Base-by-base conservation (phyloP, 805 yeast genomes). In the Lipomyces mesembrius region DNA sequence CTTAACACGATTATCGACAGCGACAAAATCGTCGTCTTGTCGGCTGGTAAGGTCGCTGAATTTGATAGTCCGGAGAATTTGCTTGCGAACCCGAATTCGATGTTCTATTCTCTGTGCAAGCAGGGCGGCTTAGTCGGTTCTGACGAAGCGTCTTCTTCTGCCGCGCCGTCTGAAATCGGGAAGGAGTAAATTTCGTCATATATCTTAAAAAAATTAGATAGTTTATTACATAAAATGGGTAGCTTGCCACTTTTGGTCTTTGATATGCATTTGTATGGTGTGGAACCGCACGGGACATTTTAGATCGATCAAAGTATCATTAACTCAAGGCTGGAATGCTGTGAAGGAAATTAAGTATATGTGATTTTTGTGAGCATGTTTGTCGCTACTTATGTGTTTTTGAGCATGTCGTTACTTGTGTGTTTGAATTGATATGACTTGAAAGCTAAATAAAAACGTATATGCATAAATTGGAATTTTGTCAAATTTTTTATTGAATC, bases 1-100 rank as follows among this genome's bases (percentile, higher is more conserved):
- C 81, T 92, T 67, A 92, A 92, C 74, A 92, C 97, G 0, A 88
- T 92, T 61, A 79, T 92, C 86, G 97, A 92, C 74, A 87, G 89
- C 72, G 97, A 92, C 76, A 83, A 85, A 66, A 88, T 92, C 32
- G 81, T 92, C 61, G 93, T 91, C 1, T 79, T 92, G 70, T 91
- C 89, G 60, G 82, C 82, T 46, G 97, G 97, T 20, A 81, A 83
- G 71, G 85, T 92, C 25, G 84, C 83, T 57, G 97, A 92, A 77
- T 90, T 90, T 77, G 97, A 89, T 69, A 71, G 87, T 1, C 97
- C 97, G 1, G 81, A 77, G 35, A 85, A 84, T 59, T 82, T 94
- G 71, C 82, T 94, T 74, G 83, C 87, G 72, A 83, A 88, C 69
- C 83, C 83, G 72, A 84, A 85, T 9, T 87, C 95, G 3, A 77